Evolutionary conservation across 768 basidiomycete genomes (phyloP).

Genomic region (Polyporus arcularius): DNA sequence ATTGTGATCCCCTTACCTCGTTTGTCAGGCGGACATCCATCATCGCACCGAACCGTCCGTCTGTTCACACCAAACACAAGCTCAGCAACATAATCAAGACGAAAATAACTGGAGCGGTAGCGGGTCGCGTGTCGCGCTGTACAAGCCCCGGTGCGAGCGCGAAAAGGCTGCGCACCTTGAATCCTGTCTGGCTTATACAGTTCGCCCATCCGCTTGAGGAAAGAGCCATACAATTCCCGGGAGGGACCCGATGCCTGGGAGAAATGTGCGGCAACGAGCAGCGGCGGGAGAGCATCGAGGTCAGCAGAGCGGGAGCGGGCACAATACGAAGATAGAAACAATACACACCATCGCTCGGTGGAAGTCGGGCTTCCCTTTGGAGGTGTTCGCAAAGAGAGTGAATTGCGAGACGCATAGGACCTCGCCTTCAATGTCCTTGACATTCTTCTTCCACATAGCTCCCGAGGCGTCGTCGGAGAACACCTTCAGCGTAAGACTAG

Average conservation of each 20-base stretch:
- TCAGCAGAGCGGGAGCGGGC: background rate
- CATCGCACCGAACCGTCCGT: constrained; percentile 96
- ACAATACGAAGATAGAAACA: background rate
- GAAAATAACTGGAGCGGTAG: constrained; percentile 9
- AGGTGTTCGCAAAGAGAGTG: constrained; percentile 83
- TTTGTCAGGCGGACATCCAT: constrained; percentile 89
- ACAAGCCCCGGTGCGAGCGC: constrained; percentile 13
- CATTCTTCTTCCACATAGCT: constrained; percentile 83
- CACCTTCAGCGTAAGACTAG: constrained; percentile 69
- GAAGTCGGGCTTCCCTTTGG: constrained; percentile 92
- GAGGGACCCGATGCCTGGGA: constrained; percentile 67
- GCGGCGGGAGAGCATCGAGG: background rate
- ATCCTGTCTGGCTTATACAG: constrained; percentile 76
- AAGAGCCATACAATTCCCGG: constrained; percentile 66
- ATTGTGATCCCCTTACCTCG: constrained; percentile 51
- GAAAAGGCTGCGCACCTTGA: constrained; percentile 54
- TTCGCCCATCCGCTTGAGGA: constrained; percentile 66
- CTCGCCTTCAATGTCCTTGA: constrained; percentile 88
- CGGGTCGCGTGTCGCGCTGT: constrained; percentile 7
- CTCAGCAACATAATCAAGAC: constrained; percentile 1
- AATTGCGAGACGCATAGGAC: constrained; percentile 96
- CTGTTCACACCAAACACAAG: constrained; percentile 39
- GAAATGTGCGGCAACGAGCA: constrained; percentile 7
- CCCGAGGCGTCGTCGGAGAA: constrained; percentile 60
- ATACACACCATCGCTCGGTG: constrained; percentile 84